Base-by-base conservation (phyloP, 192 early-diverging fungal genomes). In the Backusella australiensis region DNA sequence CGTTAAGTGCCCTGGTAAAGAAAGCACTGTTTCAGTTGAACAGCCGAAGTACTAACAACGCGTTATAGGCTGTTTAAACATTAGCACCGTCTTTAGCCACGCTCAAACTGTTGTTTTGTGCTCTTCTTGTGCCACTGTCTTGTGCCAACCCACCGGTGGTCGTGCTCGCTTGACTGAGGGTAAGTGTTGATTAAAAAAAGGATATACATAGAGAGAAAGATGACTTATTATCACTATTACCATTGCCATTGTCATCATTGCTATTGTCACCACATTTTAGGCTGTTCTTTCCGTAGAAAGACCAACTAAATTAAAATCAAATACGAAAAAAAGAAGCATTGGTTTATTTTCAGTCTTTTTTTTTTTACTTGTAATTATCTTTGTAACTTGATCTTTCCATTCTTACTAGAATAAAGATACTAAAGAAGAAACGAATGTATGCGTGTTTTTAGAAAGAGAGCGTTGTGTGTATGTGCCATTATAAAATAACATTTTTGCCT, bases 51-150 rank as follows among this genome's bases (percentile, higher is more conserved):
- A 72, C 19, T 63, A 63, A 63, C 56, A 63, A 49, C 56, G 56
- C 23, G 56, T 65, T 72, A 36, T n/a, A n/a, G 93, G 94, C 38
- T 98, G 97, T 91, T 92, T 94, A 85, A 90, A 93, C 86, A 97
- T 99, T 87, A 98, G 96, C 88, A 98, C 96, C 82, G 96, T 99
- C 81, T 99, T 99, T 93, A 94, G 92, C 89, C 97, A 99, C 88
- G 96, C 97, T 83, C 97, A 99, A 87, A 96, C 96, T 78, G 98
- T 99, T 70, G 98, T 99, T 74, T 85, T 97, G 75, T 99, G 98
- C 92, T 86, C 91, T 77, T 91, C 93, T 79, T 99, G 98, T 91
- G 90, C 94, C 75, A 96, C 95, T 80, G 97, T 99, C 77, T 92
- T 99, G 82, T 98, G 95, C 89, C 97, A 98, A 89, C 98, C 98